phyloP scores from a whole-genome alignment of 768 basidiomycete genomes.

The Steccherinum ochraceum region DNA sequence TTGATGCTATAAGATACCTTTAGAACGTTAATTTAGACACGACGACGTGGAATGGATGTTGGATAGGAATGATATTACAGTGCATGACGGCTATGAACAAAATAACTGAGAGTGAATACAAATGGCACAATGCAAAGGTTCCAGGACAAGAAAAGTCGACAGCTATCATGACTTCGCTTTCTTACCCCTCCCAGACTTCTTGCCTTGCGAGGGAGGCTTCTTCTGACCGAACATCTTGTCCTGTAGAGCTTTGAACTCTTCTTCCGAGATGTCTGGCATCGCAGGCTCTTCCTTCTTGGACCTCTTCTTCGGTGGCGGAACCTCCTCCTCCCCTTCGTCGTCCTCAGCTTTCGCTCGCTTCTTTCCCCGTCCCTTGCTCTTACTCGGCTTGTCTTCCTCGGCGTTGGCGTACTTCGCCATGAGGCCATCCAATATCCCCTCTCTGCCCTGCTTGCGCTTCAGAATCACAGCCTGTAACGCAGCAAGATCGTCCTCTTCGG shows the following conservation, averaged over 20 bases:
- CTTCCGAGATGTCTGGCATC: slow-evolving; percentile 59
- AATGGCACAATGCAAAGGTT: too few species aligned
- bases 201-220: slow-evolving; percentile 14
- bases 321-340: slow-evolving; percentile 35
- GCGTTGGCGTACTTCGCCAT: slow-evolving; percentile 67
- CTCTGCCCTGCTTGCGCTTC: slow-evolving; percentile 64
- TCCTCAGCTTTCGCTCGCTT: slow-evolving; percentile 29
- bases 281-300: slow-evolving; percentile 30
- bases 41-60: neutral
- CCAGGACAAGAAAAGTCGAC: too few species aligned
- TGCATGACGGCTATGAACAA: too few species aligned
- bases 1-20: slow-evolving; percentile 75
- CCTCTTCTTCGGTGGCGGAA: slow-evolving; percentile 43
- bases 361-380: slow-evolving; percentile 44
- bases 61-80: neutral
- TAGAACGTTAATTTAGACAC: slow-evolving; percentile 20
- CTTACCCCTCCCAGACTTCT: neutral
- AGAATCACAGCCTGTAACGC: slow-evolving; percentile 77
- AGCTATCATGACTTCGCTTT: slow-evolving; percentile 2
- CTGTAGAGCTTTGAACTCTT: slow-evolving; percentile 56
- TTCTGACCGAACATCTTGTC: slow-evolving; percentile 47
- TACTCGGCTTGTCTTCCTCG: slow-evolving; percentile 32
- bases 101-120: too few species aligned
- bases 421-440: slow-evolving; percentile 68
- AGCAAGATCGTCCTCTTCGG: slow-evolving; percentile 56